Percentiles rank a stretch among this genome's conserved stretches.
Evolutionary conservation across 768 basidiomycete genomes (phyloP).

Genomic region (Pleurotus djamor): DNA sequence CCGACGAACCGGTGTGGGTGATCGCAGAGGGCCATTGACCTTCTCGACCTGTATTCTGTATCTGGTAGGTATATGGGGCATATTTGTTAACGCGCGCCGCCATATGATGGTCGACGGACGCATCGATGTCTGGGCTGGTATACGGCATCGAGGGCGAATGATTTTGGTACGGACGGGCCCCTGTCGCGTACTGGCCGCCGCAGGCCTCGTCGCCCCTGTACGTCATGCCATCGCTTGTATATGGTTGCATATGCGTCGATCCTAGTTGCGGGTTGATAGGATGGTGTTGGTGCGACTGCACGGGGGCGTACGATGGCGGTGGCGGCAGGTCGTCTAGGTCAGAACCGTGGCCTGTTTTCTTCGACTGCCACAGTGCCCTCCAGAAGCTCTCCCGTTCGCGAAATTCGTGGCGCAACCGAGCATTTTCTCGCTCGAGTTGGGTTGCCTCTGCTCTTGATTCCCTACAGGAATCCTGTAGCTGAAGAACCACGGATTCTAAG

Average conservation of each 20-base stretch:
- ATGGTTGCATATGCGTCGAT: slow-evolving; percentile 29
- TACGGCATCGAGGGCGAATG: slow-evolving; percentile 50
- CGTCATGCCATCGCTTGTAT: slow-evolving; percentile 32
- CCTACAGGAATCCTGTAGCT: slow-evolving; percentile 79
- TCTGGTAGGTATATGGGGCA: slow-evolving; percentile 40
- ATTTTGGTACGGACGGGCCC: slow-evolving; percentile 32
- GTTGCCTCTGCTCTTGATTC: slow-evolving; percentile 59
- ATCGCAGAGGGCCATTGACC: slow-evolving; percentile 35
- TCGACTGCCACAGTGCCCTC: slow-evolving; percentile 65
- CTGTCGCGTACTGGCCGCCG: slow-evolving; percentile 42
- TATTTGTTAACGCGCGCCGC: slow-evolving; percentile 48
- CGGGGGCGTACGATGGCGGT: slow-evolving; percentile 37
- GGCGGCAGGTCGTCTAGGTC: slow-evolving; percentile 52
- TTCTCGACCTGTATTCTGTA: slow-evolving; percentile 32
- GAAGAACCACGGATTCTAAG: slow-evolving; percentile 80
- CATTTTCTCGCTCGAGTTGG: slow-evolving; percentile 67
- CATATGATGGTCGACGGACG: slow-evolving; percentile 25
- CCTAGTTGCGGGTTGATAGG: slow-evolving; percentile 29
- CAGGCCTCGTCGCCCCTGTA: slow-evolving; percentile 51
- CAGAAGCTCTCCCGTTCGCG: slow-evolving; percentile 76
- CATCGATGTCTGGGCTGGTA: slow-evolving; percentile 19
- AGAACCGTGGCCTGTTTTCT: slow-evolving; percentile 51
- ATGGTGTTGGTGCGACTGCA: slow-evolving; percentile 24
- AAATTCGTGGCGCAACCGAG: slow-evolving; percentile 58
- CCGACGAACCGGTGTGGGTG: slow-evolving; percentile 30